phyloP scores from a whole-genome alignment of 768 basidiomycete species.

The Tylopilus subfusipes region DNA sequence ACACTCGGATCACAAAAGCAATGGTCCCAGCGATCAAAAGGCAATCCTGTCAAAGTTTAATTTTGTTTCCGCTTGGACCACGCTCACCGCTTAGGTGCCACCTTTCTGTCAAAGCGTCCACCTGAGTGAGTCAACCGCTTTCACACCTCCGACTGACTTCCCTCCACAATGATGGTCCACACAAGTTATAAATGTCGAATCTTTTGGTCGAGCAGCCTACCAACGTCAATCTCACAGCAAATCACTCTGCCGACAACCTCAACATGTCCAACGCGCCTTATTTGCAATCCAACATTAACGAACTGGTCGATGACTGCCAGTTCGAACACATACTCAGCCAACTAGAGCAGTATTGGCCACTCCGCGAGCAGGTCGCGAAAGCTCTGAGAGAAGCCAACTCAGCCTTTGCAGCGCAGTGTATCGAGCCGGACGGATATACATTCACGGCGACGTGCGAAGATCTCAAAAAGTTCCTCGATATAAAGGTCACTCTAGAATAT shows the following conservation, averaged over 20 bases:
- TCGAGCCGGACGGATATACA: conserved; percentile 9
- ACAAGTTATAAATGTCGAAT: conserved; percentile 9
- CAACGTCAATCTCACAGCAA: not conserved
- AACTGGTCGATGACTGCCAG: not conserved
- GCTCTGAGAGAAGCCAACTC: conserved; percentile 10
- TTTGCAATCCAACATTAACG: not conserved
- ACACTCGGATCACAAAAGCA: not conserved
- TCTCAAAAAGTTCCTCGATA: conserved; percentile 10
- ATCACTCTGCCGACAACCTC: not conserved
- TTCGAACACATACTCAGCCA: not conserved
- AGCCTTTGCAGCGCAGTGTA: conserved; percentile 15
- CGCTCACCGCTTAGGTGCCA: not conserved
- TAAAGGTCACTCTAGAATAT: not conserved
- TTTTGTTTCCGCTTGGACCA: not conserved
- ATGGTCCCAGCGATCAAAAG: not conserved
- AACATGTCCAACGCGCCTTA: conserved; percentile 9
- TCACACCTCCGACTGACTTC: not conserved
- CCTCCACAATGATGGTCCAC: conserved; percentile 4
- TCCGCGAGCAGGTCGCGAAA: not conserved
- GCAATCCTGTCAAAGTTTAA: not conserved
- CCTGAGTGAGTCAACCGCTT: not conserved
- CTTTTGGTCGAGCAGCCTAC: not conserved
- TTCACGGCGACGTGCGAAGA: conserved; percentile 9
- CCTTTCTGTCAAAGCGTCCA: not conserved
- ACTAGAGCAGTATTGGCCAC: not conserved